Base-by-base conservation (phyloP, 306 rosid species). In the Malus sylvestris region DNA sequence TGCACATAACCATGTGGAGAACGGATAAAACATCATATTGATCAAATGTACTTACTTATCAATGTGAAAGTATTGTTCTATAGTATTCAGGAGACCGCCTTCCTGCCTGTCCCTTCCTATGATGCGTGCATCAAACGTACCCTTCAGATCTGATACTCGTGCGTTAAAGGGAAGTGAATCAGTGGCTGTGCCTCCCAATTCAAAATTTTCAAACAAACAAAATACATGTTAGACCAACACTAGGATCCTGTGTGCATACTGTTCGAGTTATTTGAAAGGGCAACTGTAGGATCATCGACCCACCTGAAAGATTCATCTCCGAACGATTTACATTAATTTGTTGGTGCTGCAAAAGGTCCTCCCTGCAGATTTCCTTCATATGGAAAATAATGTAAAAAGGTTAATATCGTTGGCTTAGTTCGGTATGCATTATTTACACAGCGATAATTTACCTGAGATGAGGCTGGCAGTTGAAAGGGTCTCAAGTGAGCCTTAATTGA, bases 361-460 rank as follows among this genome's bases (percentile, higher is more conserved):
- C 87, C 67, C 87, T 76, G 30, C 69, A 78, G 44, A 88, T 76
- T 59, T 78, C 78, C 90, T 86, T 85, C 14, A 49, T 30, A 83
- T 19, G 74, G 40, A 9, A 9, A 61, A 53, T 27, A 82, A 81
- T 61, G 71, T 74, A 70, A 72, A 74, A 67, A 20, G 67, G 75
- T 46, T 62, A 70, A 16, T 60, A 72, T 72, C 42, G 59, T 67
- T 62, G 29, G n/a, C 65, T 64, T 42, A 65, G 40, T 67, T 38
- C 35, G 9, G 33, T 75, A 67, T 44, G 71, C 74, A 42, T 51
- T 4, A 25, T 25, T 29, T 15, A 35, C 19, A 6, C 32, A 29
- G 62, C 27, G 8, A 1, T 42, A 33, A n/a, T 73, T 83, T 82
- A 92, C 98, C 96, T 86, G 85, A 25, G 87, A 78, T 19, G 92